Evolutionary conservation across 805 yeast species (phyloP), one percentile per base, ranked within the genome.

Genomic region (Scheffersomyces coipomensis): DNA sequence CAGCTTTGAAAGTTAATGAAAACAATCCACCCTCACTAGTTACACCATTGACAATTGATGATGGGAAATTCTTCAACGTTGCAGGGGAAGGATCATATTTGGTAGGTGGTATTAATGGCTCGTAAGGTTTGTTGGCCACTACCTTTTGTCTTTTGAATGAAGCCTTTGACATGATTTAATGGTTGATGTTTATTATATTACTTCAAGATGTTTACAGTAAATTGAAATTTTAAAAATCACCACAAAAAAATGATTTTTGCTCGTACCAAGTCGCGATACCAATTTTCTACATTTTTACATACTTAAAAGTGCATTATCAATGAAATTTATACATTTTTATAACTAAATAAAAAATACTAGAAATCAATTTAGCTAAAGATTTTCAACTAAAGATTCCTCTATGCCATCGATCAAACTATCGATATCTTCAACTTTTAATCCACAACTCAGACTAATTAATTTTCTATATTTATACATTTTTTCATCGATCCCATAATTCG

Each of bases 391-490:
- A 40, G 62, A 56, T 37, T 59, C 66, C 39, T 60, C 88, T 31
- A 91, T 85, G 16, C 91, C 97, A 48, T 86, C 91, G 36, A 91
- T 70, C 42, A 88, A 71, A 22, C 86, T 84, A 53, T 83, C 88
- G 42, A 91, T 83, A 44, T 85, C 93, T 43, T 87, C 95, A 16
- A 82, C 73, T 35, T 81, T 78, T 39, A 88, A 72, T 2, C 88
- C 95, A 56, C 95, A 85, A 34, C 88, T 78, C 34, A 81, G 66
- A 18, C 91, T 78, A 31, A 93, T 82, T 44, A 91, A 70, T 52
- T 81, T 80, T 46, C 95, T 74, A 66, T 91, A 85, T 56, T 88
- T 88, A 52, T 77, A 78, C 63, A 84, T 81, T 48, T 75, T 79
- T 18, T 69, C 64, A 39, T 75, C 79, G 45, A 75, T 66, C 44